A percentile compares a stretch with the other conserved stretches of the same genome.
Evolutionary conservation across 2,329 filamentous ascomycete genomes (phyloP).

Genomic region (Sporothrix mexicana): DNA sequence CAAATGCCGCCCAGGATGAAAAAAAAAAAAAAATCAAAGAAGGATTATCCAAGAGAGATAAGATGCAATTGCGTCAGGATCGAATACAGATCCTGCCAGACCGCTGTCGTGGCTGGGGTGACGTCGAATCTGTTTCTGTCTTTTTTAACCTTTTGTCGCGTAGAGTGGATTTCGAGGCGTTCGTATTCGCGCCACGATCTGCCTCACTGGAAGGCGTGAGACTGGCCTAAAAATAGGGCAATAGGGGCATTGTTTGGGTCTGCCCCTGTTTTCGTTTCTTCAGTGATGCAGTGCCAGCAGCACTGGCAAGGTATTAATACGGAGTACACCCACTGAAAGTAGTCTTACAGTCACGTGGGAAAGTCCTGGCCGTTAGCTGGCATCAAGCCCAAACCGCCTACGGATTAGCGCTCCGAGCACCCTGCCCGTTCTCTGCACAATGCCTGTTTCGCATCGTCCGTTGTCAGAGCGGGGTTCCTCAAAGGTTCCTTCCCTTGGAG

Average conservation of each 20-base stretch:
- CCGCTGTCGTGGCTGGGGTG: neutral
- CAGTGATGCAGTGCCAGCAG: slow-evolving; percentile 1
- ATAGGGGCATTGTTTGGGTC: neutral
- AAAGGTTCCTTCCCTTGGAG: neutral
- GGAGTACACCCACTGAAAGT: neutral
- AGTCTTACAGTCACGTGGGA: slow-evolving; percentile 14
- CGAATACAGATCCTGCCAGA: too few species aligned
- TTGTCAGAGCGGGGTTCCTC: slow-evolving; percentile 28
- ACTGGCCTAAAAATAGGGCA: neutral
- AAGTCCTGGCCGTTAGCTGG: neutral
- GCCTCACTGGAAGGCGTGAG: neutral
- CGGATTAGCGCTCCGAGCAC: slow-evolving; percentile 33
- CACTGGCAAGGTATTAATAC: too few species aligned
- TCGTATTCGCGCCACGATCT: slow-evolving; percentile 8
- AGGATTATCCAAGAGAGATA: neutral
- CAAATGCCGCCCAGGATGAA: neutral
- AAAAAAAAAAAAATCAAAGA: neutral
- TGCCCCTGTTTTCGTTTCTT: neutral
- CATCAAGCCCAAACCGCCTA: neutral
- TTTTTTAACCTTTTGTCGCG: too few species aligned
- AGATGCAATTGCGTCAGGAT: neutral
- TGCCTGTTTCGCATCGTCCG: slow-evolving; percentile 16
- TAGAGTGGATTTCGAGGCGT: neutral
- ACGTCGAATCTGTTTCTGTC: neutral
- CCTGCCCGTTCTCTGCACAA: neutral